Base-by-base conservation (phyloP, 2,329 filamentous ascomycete species). In the Ophioceras dolichostomum region DNA sequence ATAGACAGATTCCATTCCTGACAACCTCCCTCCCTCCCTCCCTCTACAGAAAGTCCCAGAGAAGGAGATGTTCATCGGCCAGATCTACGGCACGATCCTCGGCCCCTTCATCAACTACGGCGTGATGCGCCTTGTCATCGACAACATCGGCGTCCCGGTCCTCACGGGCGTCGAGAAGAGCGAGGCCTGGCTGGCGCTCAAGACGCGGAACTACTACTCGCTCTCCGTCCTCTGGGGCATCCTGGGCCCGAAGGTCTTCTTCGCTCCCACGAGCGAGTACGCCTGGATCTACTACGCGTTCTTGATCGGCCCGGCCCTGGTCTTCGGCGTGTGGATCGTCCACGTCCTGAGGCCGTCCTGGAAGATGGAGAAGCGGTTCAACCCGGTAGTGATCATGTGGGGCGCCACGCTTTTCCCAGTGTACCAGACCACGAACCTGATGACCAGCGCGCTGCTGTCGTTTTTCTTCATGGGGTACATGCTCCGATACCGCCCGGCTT, bases 161-260 rank as follows among this genome's bases (percentile, higher is more conserved):
- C 43, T 55, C 16, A 50, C 43, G 3, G 50, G 49, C 4, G 38
- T 20, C 4, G 32, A 46, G 26, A 36, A 42, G 21, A 48, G 45
- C 4, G 46, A 46, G 21, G 40, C 49, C 2, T 56, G 52, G 52
- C 41, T 49, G 8, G 52, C 52, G 4, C 43, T 55, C 10, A 49
- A 51, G 37, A 56, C 50, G 4, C 42, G 44, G 13, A 53, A 50
- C 38, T 55, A 47, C 43, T 55, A 54, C 34, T 51, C 49, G 1
- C 36, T 51, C 19, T 55, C 50, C 10, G 56, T 60, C 1, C 41
- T 59, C 12, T 58, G 55, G 57, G 57, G 56, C 26, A 40, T 58
- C 18, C 37, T 60, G 7, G 57, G 56, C 2, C 57, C 56, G 13
- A 48, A 49, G 36, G 44, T 50, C 1, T 47, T 54, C 32, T 54